phyloP scores from a whole-genome alignment of 2,329 filamentous ascomycete genomes.

The Sporothrix pseudoabietina region DNA sequence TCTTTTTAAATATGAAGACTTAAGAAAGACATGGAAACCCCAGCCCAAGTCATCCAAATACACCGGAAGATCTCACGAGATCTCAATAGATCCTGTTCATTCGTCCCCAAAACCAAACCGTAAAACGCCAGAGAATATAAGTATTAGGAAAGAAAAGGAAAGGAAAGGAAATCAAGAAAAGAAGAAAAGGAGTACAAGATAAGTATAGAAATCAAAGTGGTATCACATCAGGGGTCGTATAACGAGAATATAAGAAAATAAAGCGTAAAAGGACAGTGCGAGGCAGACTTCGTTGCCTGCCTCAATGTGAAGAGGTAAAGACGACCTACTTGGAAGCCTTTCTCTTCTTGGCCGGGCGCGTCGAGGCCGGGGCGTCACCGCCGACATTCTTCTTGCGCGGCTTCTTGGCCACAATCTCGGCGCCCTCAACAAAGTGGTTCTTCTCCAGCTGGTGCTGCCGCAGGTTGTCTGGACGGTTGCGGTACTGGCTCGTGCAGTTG shows the following conservation, averaged over 20 bases:
- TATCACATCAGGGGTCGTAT: conserved; percentile 25
- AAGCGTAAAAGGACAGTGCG: neutral
- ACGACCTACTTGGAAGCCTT: conserved; percentile 40
- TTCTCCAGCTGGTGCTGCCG: conserved; percentile 60
- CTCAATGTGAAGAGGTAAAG: neutral
- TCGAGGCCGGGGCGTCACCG: conserved; percentile 36
- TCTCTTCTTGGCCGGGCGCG: conserved; percentile 53
- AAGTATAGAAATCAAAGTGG: neutral
- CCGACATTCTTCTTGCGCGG: conserved; percentile 26
- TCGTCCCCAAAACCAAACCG: neutral
- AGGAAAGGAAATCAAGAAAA: neutral
- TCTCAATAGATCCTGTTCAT: neutral
- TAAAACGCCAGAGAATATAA: neutral
- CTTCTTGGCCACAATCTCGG: conserved; percentile 40
- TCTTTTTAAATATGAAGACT: neutral
- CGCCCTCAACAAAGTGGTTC: conserved; percentile 54
- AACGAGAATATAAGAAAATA: conserved; percentile 5
- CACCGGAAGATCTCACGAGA: neutral
- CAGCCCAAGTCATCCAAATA: neutral
- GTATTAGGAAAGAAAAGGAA: neutral
- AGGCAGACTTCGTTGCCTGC: neutral
- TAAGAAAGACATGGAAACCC: neutral
- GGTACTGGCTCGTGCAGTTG: conserved; percentile 58
- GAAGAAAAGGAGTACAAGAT: neutral
- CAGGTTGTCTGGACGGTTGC: conserved; percentile 59